Evolutionary conservation across 73 alveolate genomes (phyloP).

Genomic region (Paramecium biaurelia): DNA sequence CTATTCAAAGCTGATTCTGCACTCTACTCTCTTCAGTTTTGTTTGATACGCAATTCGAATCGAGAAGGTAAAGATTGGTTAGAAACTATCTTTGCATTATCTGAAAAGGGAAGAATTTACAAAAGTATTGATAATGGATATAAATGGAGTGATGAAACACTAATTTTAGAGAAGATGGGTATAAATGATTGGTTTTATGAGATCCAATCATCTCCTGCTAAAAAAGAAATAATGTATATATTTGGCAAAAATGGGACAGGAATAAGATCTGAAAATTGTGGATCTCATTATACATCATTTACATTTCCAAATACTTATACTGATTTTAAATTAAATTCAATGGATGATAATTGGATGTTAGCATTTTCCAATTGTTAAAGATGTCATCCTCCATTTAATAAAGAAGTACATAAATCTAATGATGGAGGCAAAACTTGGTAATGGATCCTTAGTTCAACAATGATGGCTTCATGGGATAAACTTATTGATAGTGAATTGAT

Average conservation of each 20-base stretch:
- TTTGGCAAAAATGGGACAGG: constrained; percentile 20
- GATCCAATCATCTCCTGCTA: not conserved
- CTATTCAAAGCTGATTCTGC: not conserved
- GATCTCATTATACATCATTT: not conserved
- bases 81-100: not conserved
- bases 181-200: not conserved
- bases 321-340: constrained; percentile 32
- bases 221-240: not conserved
- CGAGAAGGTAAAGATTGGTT: not conserved
- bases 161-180: not conserved
- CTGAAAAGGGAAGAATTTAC: not conserved
- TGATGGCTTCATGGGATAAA: constrained; percentile 31
- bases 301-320: not conserved
- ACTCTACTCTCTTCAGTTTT: not conserved
- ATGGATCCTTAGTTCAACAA: not conserved
- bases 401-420: not conserved
- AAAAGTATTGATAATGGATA: not conserved
- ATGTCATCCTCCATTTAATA: not conserved
- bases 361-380: not conserved
- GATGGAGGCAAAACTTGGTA: constrained; percentile 30
- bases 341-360: constrained; percentile 37
- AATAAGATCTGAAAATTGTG: constrained; percentile 44
- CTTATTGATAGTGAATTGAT: constrained; percentile 20
- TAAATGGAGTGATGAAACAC: constrained; percentile 8
- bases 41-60: not conserved